phyloP scores from a whole-genome alignment of 257 asterid genomes.

The Eucommia ulmoides region DNA sequence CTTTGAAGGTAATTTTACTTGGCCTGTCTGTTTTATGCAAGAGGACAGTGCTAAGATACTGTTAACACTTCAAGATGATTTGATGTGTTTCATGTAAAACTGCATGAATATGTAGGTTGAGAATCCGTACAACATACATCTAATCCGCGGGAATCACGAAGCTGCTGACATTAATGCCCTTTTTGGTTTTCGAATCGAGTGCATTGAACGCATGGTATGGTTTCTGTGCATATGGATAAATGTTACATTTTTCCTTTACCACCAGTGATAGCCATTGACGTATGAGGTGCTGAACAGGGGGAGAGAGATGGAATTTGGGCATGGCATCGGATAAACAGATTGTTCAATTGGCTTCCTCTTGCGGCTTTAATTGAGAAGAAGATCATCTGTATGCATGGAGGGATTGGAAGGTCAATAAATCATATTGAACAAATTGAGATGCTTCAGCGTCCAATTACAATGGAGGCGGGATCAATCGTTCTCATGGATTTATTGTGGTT shows the following conservation, averaged over 20 bases:
- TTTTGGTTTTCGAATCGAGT: slow-evolving; percentile 96
- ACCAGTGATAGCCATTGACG: slow-evolving; percentile 9
- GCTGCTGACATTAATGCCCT: slow-evolving; percentile 99
- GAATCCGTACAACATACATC: slow-evolving; percentile 74
- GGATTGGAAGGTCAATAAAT: slow-evolving; percentile 98
- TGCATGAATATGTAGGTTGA: slow-evolving; percentile 43
- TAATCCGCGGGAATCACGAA: slow-evolving; percentile 98
- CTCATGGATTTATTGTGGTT: slow-evolving; percentile 97
- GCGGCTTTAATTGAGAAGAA: slow-evolving; percentile 96
- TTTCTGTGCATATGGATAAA: not conserved
- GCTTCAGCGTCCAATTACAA: slow-evolving; percentile 95
- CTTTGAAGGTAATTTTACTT: slow-evolving; percentile 54
- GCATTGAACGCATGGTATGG: slow-evolving; percentile 94
- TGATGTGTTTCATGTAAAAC: not conserved
- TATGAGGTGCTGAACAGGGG: slow-evolving; percentile 47
- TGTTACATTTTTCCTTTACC: not conserved
- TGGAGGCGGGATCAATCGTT: slow-evolving; percentile 98
- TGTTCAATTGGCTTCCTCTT: slow-evolving; percentile 98
- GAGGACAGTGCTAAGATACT: too few species aligned
- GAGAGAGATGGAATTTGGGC: slow-evolving; percentile 99
- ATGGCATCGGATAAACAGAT: slow-evolving; percentile 93
- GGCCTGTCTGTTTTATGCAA: too few species aligned
- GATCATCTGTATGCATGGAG: slow-evolving; percentile 98
- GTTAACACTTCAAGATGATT: too few species aligned
- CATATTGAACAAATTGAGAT: slow-evolving; percentile 90